phyloP scores from a whole-genome alignment of 768 basidiomycete genomes.

The Gyrodon lividus region DNA sequence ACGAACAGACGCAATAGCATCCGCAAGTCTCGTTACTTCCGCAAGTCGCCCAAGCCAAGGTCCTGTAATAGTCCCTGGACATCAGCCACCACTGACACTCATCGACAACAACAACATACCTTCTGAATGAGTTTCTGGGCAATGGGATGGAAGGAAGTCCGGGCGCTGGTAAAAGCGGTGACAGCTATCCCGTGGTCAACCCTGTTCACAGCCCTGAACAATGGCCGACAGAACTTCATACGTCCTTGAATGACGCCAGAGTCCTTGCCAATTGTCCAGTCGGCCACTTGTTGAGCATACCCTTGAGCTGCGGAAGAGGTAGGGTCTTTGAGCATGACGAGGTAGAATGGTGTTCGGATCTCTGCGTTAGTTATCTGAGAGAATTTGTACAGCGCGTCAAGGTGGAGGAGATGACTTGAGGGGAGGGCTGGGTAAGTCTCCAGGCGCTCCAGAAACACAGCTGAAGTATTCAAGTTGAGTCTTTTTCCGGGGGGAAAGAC shows the following conservation, averaged over 20 bases:
- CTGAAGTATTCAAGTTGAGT: constrained; percentile 23
- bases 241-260: constrained; percentile 46
- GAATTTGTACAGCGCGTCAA: constrained; percentile 47
- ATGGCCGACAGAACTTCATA: constrained; percentile 56
- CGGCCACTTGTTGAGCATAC: constrained; percentile 37
- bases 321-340: constrained; percentile 44
- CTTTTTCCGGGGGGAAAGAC: background rate
- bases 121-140: constrained; percentile 49
- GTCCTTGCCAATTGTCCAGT: constrained; percentile 46
- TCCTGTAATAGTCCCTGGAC: constrained; percentile 15
- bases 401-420: constrained; percentile 36
- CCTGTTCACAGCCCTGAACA: constrained; percentile 40
- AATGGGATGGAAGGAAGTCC: constrained; percentile 48
- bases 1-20: background rate
- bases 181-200: constrained; percentile 37
- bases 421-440: constrained; percentile 44
- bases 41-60: constrained; percentile 15
- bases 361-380: constrained; percentile 47
- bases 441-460: constrained; percentile 58
- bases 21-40: background rate
- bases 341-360: constrained; percentile 52
- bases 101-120: constrained; percentile 28
- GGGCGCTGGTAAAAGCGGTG: constrained; percentile 34
- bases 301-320: constrained; percentile 29
- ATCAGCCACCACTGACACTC: constrained; percentile 1